phyloP scores from a whole-genome alignment of 176 grass and related monocot species.

The Phoenix roebelenii region DNA sequence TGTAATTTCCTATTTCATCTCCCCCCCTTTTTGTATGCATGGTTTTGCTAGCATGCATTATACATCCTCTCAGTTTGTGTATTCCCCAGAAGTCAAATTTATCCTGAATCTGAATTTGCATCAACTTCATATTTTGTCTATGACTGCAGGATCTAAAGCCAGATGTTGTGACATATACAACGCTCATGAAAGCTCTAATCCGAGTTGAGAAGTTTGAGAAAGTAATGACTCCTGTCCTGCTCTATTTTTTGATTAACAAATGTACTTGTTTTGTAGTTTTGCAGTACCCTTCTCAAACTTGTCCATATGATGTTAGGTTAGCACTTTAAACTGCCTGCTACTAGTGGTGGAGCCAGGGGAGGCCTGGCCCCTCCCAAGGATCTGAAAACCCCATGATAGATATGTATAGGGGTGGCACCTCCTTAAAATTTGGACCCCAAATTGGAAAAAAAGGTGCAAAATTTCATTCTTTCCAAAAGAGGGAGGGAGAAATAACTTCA shows the following conservation, averaged over 20 bases:
- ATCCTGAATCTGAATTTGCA: background rate
- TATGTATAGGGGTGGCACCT: too few species aligned
- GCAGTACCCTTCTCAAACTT: too few species aligned
- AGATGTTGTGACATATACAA: slow-evolving; percentile 98
- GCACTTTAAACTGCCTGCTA: too few species aligned
- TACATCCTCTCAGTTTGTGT: background rate
- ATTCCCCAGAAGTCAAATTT: background rate
- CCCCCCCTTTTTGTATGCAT: slow-evolving; percentile 6
- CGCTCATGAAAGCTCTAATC: slow-evolving; percentile 94
- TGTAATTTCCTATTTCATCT: slow-evolving; percentile 31
- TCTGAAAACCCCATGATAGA: too few species aligned
- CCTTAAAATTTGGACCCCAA: too few species aligned
- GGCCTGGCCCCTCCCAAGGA: too few species aligned
- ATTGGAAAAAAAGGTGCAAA: too few species aligned
- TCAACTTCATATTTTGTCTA: slow-evolving; percentile 9
- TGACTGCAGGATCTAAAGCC: slow-evolving; percentile 63
- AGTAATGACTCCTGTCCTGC: slow-evolving; percentile 29
- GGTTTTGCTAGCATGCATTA: slow-evolving; percentile 8
- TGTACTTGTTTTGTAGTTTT: too few species aligned
- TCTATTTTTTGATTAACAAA: background rate
- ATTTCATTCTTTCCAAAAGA: too few species aligned
- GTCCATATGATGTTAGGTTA: too few species aligned
- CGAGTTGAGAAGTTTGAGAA: slow-evolving; percentile 94
- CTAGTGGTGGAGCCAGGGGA: too few species aligned
- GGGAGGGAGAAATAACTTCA: too few species aligned